Conservation (phyloP, 805 yeast genomes). For the Danielia reshetovae region DNA sequence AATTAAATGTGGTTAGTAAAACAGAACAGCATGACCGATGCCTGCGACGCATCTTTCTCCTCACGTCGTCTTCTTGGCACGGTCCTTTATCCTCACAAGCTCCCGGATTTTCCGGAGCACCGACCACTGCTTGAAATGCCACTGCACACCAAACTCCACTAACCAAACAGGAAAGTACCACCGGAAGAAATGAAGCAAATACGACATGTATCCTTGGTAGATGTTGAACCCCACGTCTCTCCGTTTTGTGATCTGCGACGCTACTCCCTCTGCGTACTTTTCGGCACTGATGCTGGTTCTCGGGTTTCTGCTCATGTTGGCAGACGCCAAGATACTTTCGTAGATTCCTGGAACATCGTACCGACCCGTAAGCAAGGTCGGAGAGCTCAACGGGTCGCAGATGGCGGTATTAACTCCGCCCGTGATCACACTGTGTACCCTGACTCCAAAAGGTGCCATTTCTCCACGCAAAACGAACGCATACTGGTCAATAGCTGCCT, state of each 20-base stretch:
- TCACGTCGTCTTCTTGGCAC: not conserved
- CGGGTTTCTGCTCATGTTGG: slow-evolving; percentile 13
- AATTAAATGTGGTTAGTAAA: too few species aligned
- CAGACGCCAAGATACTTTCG: slow-evolving; percentile 7
- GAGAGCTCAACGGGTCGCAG: slow-evolving; percentile 13
- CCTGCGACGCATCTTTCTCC: too few species aligned
- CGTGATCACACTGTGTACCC: slow-evolving; percentile 34
- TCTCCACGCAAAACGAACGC: slow-evolving; percentile 33
- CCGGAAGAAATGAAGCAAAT: slow-evolving; percentile 9
- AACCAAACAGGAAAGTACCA: slow-evolving; percentile 13
- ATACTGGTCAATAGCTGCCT: slow-evolving; percentile 37
- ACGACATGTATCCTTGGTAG: slow-evolving; percentile 10
- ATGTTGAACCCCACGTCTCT: slow-evolving; percentile 14
- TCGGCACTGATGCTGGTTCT: slow-evolving; percentile 4
- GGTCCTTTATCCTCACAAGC: not conserved
- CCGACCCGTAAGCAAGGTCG: slow-evolving; percentile 1
- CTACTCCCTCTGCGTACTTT: slow-evolving; percentile 13
- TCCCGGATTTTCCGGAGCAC: slow-evolving; percentile 5
- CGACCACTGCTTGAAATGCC: slow-evolving; percentile 10
- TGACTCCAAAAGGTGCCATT: slow-evolving; percentile 35
- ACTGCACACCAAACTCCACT: slow-evolving; percentile 8
- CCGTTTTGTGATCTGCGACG: slow-evolving; percentile 5
- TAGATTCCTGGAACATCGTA: slow-evolving; percentile 8
- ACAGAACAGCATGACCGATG: too few species aligned
- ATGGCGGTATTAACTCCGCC: slow-evolving; percentile 39